These are phyloP conservation scores for Trichoderma koningiopsis DNA, from an alignment of 2,329 filamentous ascomycete genomes.

Conservation along the genomic window DNA sequence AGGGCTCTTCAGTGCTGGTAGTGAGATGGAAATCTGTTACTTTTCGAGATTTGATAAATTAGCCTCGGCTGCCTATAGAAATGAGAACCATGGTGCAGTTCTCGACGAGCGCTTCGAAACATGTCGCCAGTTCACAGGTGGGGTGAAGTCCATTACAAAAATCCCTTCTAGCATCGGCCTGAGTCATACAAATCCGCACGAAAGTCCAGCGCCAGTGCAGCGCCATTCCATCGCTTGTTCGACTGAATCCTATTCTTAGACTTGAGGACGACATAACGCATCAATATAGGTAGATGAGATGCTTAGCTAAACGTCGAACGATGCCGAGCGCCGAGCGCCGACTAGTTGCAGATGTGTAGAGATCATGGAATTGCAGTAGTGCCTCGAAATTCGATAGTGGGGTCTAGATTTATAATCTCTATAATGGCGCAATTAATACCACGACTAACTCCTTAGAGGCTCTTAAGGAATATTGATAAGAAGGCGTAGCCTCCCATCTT, in stretches of 20 bases:
- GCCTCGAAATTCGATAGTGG: not conserved
- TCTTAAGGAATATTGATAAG: not conserved
- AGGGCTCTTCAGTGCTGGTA: not conserved
- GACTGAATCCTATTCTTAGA: not conserved
- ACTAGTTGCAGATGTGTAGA: not conserved
- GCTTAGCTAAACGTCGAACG: not conserved
- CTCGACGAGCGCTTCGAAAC: not conserved
- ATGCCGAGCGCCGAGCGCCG: not conserved
- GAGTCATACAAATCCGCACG: not conserved
- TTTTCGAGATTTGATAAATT: not conserved
- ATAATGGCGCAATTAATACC: conserved; percentile 5
- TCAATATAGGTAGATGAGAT: not conserved
- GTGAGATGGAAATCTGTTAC: not conserved
- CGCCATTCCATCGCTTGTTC: not conserved
- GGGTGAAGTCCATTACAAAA: not conserved
- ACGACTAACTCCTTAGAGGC: not conserved
- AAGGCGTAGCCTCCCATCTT: not conserved
- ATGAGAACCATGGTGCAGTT: not conserved
- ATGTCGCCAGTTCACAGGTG: not conserved
- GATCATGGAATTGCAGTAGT: not conserved
- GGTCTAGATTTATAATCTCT: conserved; percentile 12
- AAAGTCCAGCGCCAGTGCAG: not conserved
- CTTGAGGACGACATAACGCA: not conserved
- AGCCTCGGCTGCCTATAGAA: not conserved
- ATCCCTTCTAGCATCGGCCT: not conserved